Evolutionary conservation across 441 rosid genomes (phyloP).

Genomic region (Corymbia citriodora): DNA sequence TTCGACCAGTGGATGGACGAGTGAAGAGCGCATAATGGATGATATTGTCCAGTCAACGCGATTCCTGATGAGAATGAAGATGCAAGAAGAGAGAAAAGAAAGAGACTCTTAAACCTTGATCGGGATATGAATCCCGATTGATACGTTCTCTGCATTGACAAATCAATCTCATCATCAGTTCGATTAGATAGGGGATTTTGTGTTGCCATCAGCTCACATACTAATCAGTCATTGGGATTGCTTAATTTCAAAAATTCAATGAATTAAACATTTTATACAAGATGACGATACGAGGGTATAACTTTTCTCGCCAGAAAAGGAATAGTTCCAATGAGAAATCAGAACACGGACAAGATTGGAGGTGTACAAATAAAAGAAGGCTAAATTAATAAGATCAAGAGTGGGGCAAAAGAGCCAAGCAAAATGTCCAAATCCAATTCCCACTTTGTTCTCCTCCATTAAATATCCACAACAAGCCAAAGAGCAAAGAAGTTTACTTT

Average conservation of each 20-base stretch:
- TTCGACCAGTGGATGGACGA: neutral
- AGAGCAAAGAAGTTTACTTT: neutral
- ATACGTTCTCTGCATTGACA: neutral
- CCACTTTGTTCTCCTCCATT: neutral
- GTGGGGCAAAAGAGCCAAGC: neutral
- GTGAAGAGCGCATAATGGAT: neutral
- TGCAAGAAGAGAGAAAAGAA: neutral
- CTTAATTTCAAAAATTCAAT: accelerated
- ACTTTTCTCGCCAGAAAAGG: neutral
- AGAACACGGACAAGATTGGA: too few relatives aligned
- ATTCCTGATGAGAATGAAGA: neutral
- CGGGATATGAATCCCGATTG: accelerated
- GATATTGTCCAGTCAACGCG: neutral
- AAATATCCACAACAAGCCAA: neutral
- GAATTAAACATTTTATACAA: neutral
- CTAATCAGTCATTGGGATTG: accelerated
- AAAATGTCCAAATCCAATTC: neutral
- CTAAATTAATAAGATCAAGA: neutral
- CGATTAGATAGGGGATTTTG: too few relatives aligned
- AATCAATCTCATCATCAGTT: neutral
- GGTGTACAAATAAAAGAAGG: neutral
- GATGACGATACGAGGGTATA: neutral
- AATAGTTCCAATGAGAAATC: accelerated
- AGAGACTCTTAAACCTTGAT: neutral
- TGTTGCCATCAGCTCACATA: accelerated